Base-by-base conservation (phyloP, 768 basidiomycete genomes). In the Suillus variegatus region DNA sequence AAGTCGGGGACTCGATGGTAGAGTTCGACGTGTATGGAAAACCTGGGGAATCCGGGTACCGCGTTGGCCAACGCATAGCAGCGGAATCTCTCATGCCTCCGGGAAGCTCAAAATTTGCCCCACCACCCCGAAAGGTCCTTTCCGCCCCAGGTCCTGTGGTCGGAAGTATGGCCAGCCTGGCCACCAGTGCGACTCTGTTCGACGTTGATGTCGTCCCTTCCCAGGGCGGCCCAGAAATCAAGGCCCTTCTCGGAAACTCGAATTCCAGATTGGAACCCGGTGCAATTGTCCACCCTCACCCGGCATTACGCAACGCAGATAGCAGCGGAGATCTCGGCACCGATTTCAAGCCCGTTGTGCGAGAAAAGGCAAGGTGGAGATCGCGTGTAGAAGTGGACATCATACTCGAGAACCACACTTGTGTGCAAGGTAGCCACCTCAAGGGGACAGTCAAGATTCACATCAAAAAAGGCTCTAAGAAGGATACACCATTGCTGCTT, bases 371-470 rank as follows among this genome's bases (percentile, higher is more conserved):
- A 6, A 89, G 87, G 70, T 72, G 86, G 16, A 86, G 84, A 28
- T 87, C 93, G 9, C 88, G 93, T 61, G 90, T 96, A 1, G 90
- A 91, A 73, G 80, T 96, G 13, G 93, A 96, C 69, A 86, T 97
- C 47, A 77, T 86, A n/a, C 82, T 94, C 40, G 88, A 92, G 66
- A 87, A 86, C 68, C 85, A 92, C 65, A 81, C 86, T 12, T 88
- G 88, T 68, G 90, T 96, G 4, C 92, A 97, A 79, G 94, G 94
- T 4, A 88, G 87, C 8, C 80, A 82, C 67, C 77, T 97, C 52
- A 84, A 84, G 54, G 95, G 95, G 3, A 77, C 82, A 47, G 79
- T 95, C 76, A 85, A 88, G 58, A 77, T 96, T 47, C 82, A 81
- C 40, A 83, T 97, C 22, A 81, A 82, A 61, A 81, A 85, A 56